Percentiles rank a stretch among this genome's conserved stretches.
phyloP scores from a whole-genome alignment of 129 eudicot genomes.

The Lactuca sativa region DNA sequence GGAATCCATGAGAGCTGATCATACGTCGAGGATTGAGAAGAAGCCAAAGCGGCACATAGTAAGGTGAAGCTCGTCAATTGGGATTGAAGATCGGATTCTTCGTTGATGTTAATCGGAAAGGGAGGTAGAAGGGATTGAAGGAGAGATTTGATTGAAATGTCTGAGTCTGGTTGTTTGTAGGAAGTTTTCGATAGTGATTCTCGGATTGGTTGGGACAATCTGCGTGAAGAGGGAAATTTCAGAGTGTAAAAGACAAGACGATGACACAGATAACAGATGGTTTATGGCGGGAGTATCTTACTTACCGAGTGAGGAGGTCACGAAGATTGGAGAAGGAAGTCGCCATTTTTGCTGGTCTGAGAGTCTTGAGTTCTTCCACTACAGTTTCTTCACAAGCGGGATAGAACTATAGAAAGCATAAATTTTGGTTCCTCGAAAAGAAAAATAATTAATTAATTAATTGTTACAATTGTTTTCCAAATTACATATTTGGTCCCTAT shows the following conservation, averaged over 20 bases:
- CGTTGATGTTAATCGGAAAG: neutral
- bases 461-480: no score
- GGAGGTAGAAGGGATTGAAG: slow-evolving; percentile 62
- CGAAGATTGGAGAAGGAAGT: slow-evolving; percentile 37
- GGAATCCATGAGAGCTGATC: slow-evolving; percentile 75
- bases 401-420: no score
- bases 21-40: slow-evolving; percentile 51
- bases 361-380: neutral
- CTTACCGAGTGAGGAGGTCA: slow-evolving; percentile 44
- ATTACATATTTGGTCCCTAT: no score
- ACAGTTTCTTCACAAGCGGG: no score
- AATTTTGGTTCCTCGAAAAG: no score
- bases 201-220: slow-evolving; percentile 59
- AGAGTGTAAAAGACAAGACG: slow-evolving; percentile 10
- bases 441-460: no score
- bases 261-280: neutral
- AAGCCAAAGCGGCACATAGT: slow-evolving; percentile 68
- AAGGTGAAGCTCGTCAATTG: slow-evolving; percentile 48
- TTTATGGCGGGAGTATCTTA: neutral
- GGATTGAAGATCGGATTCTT: slow-evolving; percentile 14
- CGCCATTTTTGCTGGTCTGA: slow-evolving; percentile 34
- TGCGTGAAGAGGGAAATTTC: slow-evolving; percentile 19
- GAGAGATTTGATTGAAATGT: slow-evolving; percentile 60
- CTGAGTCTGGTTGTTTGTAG: slow-evolving; percentile 54
- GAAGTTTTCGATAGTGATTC: slow-evolving; percentile 40